These are phyloP conservation scores for Ambrosia trifida DNA, from an alignment of 129 eudicot genomes.

Conservation along the genomic window DNA sequence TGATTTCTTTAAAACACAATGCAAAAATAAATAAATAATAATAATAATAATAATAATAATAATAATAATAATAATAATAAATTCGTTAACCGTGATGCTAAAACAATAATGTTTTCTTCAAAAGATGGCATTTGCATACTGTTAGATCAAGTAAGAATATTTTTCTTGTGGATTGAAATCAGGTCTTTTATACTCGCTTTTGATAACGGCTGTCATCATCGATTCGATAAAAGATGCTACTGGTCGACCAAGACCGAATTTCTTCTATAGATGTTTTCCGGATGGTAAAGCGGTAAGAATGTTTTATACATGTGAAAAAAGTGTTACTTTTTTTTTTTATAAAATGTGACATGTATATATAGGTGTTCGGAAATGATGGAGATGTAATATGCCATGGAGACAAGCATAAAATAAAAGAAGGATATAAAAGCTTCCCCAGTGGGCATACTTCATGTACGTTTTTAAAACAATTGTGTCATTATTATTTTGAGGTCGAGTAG, in stretches of 20 bases:
- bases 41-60: too few species aligned
- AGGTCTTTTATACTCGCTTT: conserved; percentile 59
- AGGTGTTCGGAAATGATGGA: conserved; percentile 36
- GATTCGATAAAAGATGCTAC: conserved; percentile 74
- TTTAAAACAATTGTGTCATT: neutral
- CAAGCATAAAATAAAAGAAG: conserved; percentile 55
- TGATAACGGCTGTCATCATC: conserved; percentile 65
- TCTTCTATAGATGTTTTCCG: conserved; percentile 70
- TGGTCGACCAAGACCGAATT: conserved; percentile 74
- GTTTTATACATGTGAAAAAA: neutral
- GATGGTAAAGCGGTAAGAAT: conserved; percentile 55
- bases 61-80: too few species aligned
- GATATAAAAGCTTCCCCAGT: conserved; percentile 80
- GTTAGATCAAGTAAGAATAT: neutral
- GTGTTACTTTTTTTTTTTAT: neutral
- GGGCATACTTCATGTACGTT: conserved; percentile 69
- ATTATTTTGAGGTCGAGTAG: neutral
- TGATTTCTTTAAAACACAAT: neutral
- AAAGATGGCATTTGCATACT: neutral
- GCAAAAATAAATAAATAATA: too few species aligned
- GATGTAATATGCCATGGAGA: conserved; percentile 58
- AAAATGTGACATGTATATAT: neutral
- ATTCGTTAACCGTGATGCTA: too few species aligned
- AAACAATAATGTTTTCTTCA: neutral
- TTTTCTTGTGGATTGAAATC: neutral